Evolutionary conservation across 768 basidiomycete genomes (phyloP).

Genomic region (Pleurotus sapidus): DNA sequence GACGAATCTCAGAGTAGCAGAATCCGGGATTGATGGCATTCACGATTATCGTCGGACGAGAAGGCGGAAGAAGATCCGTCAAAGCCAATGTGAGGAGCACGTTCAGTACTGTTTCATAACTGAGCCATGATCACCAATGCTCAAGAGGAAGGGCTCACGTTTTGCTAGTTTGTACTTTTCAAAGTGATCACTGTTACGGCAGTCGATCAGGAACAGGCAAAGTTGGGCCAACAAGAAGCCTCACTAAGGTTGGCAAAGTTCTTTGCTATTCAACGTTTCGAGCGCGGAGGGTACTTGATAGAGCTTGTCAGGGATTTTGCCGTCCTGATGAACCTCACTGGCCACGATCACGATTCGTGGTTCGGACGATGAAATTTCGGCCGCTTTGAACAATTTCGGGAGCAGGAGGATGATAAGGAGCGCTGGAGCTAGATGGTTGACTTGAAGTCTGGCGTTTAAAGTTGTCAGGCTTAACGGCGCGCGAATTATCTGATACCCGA

Average conservation of each 20-base stretch:
- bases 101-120: constrained; percentile 32
- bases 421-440: constrained; percentile 40
- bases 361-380: constrained; percentile 27
- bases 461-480: background rate
- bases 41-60: constrained; percentile 24
- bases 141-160: constrained; percentile 19
- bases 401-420: constrained; percentile 40
- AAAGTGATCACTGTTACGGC: no score
- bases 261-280: constrained; percentile 26
- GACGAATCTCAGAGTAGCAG: constrained; percentile 34
- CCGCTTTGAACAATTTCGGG: constrained; percentile 31
- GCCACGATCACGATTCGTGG: constrained; percentile 40
- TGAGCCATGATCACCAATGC: background rate
- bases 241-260: constrained; percentile 6
- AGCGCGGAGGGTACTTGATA: constrained; percentile 25
- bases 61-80: constrained; percentile 21
- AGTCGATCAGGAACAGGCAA: no score
- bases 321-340: constrained; percentile 38
- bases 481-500: background rate
- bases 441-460: constrained; percentile 35
- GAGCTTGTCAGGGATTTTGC: constrained; percentile 21
- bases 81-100: constrained; percentile 38
- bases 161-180: constrained; percentile 29
- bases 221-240: no score
- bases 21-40: constrained; percentile 38